These are phyloP conservation scores for Erodium maritimum DNA, from an alignment of 345 rosid species.

Conservation along the genomic window DNA sequence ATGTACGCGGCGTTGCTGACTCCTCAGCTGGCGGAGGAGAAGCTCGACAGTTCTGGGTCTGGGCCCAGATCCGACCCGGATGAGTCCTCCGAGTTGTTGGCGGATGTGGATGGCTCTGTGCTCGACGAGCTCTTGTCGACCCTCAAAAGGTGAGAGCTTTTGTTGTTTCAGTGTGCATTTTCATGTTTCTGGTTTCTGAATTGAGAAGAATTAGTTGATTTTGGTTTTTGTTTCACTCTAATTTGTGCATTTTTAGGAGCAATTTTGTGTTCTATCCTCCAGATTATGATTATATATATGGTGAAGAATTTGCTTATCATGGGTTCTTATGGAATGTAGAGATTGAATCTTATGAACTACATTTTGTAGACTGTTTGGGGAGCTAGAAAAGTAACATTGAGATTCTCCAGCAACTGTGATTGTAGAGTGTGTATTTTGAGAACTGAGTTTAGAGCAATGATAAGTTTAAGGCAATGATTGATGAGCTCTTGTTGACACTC, in stretches of 20 bases:
- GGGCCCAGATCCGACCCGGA: conserved; percentile 43
- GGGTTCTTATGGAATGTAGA: not conserved
- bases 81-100: conserved; percentile 50
- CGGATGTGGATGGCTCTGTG: conserved; percentile 62
- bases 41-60: conserved; percentile 43
- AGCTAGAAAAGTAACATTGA: not conserved
- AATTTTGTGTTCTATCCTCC: not conserved
- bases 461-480: no score
- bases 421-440: not conserved
- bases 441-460: not conserved
- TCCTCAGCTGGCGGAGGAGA: conserved; percentile 63
- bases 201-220: no score
- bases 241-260: not conserved
- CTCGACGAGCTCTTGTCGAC: conserved; percentile 64
- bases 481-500: no score
- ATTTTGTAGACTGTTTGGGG: not conserved
- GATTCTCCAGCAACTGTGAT: not conserved
- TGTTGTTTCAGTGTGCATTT: not conserved
- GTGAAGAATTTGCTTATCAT: no score
- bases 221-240: no score
- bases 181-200: no score
- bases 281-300: no score
- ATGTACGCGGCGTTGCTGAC: conserved; percentile 74
- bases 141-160: conserved; percentile 47
- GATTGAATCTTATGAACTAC: not conserved